Evolutionary conservation across 305 asterid genomes (phyloP).

Genomic region (Petunia hybrid): DNA sequence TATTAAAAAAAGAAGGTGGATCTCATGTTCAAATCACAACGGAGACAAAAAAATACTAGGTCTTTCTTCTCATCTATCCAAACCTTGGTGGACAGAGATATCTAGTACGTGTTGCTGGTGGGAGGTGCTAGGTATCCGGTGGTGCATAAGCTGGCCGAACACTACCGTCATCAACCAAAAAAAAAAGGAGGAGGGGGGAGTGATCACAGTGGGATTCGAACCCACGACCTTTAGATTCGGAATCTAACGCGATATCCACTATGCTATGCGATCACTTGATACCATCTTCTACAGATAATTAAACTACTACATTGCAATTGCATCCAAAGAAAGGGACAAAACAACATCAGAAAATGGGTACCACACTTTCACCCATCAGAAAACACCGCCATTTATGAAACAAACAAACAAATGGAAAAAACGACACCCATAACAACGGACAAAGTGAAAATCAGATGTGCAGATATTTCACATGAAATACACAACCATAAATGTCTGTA

Average conservation of each 20-base stretch:
- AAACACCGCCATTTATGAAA: background rate
- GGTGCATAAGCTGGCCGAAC: no score
- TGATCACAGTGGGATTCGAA: constrained; percentile 91
- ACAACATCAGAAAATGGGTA: constrained; percentile 3
- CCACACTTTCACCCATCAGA: constrained; percentile 17
- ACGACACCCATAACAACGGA: constrained; percentile 11
- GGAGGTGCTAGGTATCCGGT: no score
- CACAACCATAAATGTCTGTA: background rate
- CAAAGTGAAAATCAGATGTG: background rate
- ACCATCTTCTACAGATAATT: background rate
- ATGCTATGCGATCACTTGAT: constrained; percentile 67
- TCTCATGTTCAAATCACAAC: no score
- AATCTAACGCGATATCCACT: constrained; percentile 93
- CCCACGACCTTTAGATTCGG: constrained; percentile 93
- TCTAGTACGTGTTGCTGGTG: no score
- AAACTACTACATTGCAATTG: no score
- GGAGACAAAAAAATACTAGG: no score
- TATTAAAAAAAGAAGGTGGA: no score
- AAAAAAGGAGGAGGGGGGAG: background rate
- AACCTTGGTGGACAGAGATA: no score
- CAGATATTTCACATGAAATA: background rate
- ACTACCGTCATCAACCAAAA: background rate
- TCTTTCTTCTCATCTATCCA: no score
- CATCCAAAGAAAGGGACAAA: background rate
- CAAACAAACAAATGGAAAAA: constrained; percentile 26